Base-by-base conservation (phyloP, 2,329 filamentous ascomycete species). In the Tricladium varicosporioides region DNA sequence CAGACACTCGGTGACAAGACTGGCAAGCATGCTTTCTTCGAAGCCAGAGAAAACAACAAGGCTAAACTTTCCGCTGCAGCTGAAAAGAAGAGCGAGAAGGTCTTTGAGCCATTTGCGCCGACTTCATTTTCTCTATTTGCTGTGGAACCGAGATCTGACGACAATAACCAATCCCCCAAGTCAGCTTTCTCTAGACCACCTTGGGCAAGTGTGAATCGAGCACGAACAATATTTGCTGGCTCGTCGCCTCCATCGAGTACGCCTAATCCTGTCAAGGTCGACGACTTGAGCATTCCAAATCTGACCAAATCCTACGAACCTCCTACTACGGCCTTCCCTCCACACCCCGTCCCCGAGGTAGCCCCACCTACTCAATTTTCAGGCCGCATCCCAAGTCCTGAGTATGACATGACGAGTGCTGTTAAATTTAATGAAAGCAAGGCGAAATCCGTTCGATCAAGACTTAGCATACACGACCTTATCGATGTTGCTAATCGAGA, bases 1-100 rank as follows among this genome's bases (percentile, higher is more conserved):
- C 63, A 62, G 40, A 53, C 58, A 15, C 54, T 70, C 16, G 66
- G 64, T 22, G 63, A 66, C 2, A 67, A 64, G 43, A 65, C 60
- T 16, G 68, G 67, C 18, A 71, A 71, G 53, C 54, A 59, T 46
- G 66, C 58, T 16, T 71, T 68, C 51, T 71, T 71, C 33, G 65
- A 64, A 48, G 69, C 69, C 15, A 59, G 69, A 61, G 66, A 71
- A 48, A 55, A 61, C 8, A 71, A 71, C 33, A 66, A 65, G 42
- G 57, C 61, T 5, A 65, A 61, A 27, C 48, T 65, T 10, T 47
- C 55, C 31, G 15, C 53, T 32, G 5, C 22, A 40, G n/a, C 16
- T 18, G 51, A 52, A 15, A 53, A 58, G 32, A 49, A 44, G 16
- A 15, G 11, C 15, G 48, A 59, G 14, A 31, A 27, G n/a, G 11